Evolutionary conservation across 768 basidiomycete genomes (phyloP).

Genomic region (Mycena maculata): DNA sequence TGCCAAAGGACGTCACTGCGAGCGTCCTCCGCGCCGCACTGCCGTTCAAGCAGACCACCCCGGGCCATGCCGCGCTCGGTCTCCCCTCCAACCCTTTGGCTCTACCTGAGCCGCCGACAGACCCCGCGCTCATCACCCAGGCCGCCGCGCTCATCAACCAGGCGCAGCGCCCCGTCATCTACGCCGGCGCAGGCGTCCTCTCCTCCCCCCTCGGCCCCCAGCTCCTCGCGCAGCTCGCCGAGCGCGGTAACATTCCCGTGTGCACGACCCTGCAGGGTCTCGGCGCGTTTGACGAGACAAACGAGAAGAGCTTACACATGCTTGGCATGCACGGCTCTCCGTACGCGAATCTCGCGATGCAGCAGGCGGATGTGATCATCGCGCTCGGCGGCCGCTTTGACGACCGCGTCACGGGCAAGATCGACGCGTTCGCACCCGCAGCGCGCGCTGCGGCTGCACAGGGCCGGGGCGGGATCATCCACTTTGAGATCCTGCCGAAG

Average conservation of each 20-base stretch:
- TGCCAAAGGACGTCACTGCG: constrained; percentile 99
- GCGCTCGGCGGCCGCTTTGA: constrained; percentile 97
- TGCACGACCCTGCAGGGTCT: constrained; percentile 97
- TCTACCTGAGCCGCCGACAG: constrained; percentile 65
- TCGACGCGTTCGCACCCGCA: constrained; percentile 91
- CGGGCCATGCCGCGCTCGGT: constrained; percentile 73
- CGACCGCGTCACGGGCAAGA: constrained; percentile 95
- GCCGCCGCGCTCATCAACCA: constrained; percentile 94
- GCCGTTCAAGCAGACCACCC: constrained; percentile 87
- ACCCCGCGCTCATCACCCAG: constrained; percentile 75
- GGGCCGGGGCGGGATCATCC: constrained; percentile 96
- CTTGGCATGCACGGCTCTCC: constrained; percentile 98
- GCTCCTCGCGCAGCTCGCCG: constrained; percentile 81
- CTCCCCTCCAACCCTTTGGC: constrained; percentile 82
- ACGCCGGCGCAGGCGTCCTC: constrained; percentile 92
- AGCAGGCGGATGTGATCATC: constrained; percentile 96
- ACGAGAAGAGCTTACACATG: constrained; percentile 92
- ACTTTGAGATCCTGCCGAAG: constrained; percentile 98
- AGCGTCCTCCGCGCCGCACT: constrained; percentile 87
- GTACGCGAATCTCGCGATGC: constrained; percentile 98
- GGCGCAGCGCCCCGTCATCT: constrained; percentile 91
- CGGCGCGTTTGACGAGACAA: constrained; percentile 93
- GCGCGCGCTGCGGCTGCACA: constrained; percentile 86
- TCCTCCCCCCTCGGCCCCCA: constrained; percentile 84
- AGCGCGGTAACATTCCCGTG: constrained; percentile 94